Base-by-base conservation (phyloP, 345 rosid species). In the Trapa incisa region DNA sequence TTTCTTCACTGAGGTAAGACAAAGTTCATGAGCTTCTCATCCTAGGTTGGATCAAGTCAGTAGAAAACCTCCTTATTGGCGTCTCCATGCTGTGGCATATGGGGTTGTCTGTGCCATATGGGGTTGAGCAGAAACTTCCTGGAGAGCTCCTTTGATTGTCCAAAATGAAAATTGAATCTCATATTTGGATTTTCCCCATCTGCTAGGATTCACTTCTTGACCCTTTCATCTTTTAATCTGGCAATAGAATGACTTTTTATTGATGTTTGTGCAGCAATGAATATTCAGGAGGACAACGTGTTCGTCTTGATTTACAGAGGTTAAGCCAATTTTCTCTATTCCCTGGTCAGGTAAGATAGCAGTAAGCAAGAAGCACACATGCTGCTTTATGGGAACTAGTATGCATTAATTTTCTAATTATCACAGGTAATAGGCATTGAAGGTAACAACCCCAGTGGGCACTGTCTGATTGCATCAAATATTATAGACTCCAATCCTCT, bases 371-470 rank as follows among this genome's bases (percentile, higher is more conserved):
- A 22, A 64, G 53, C 36, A 52, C 50, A 75, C 64, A 70, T 14
- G 60, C n/a, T 33, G 43, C 70, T 4, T 60, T 66, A 47, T 61
- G 63, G 61, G 39, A 65, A 39, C 15, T 38, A 5, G 17, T 50
- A 8, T 36, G 35, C 53, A 32, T 65, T 52, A 62, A 66, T 35
- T 7, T 47, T 64, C n/a, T 16, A 42, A n/a, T 66, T 60, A 74
- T 73, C 73, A 67, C 85, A 94, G 99, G 80, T 94, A 68, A 88
- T 94, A 54, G 97, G 92, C 69, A 67, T 94, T 76, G 89, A 87
- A 76, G 99, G 97, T 69, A 79, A 84, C 67, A 94, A 94, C 81
- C 97, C 96, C 65, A 91, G 97, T 75, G 97, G 97, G 47, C 97
- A 94, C 71, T 91, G 91, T 85, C 80, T 94, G 61, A 86, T 84